Base-by-base conservation (phyloP, 192 early-diverging fungal species). In the Rhizophagus clarus region DNA sequence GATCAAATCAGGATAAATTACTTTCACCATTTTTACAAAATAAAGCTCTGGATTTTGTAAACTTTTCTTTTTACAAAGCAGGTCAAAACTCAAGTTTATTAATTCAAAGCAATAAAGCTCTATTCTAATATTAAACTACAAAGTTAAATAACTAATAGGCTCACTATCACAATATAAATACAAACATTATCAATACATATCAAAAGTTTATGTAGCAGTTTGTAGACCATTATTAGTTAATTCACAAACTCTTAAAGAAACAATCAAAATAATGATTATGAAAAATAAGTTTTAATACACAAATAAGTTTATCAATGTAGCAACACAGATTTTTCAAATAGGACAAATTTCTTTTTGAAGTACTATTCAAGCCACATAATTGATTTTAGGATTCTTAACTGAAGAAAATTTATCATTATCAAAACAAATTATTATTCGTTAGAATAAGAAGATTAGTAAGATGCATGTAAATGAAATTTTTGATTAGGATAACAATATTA, bases 401-500 rank as follows among this genome's bases (percentile, higher is more conserved):
- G 11, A 8, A 28, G n/a, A 63, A 28, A 28, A n/a, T 63, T 63
- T 28, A 26, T n/a, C 28, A 28, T 28, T 63, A 29, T 26, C 1
- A 63, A 0, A 0, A n/a, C 24, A 63, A 63, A 10, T 1, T 28
- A 1, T 63, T 28, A n/a, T n/a, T n/a, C n/a, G n/a, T n/a, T n/a
- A n/a, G n/a, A n/a, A n/a, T n/a, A n/a, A n/a, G n/a, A n/a, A n/a
- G n/a, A n/a, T n/a, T n/a, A n/a, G n/a, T n/a, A n/a, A n/a, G n/a
- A n/a, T n/a, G n/a, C n/a, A n/a, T 63, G 28, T 63, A n/a, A 63
- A 63, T 63, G 24, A 63, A 63, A 63, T 26, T 4, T 63, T 63
- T 26, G 11, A 63, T 26, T 8, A 63, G 4, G 11, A 26, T 28
- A 63, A 47, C 12, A 47, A 63, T 28, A 3, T 26, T 63, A 28